Evolutionary conservation across 257 asterid genomes (phyloP).

Genomic region (Osmanthus fragrans): DNA sequence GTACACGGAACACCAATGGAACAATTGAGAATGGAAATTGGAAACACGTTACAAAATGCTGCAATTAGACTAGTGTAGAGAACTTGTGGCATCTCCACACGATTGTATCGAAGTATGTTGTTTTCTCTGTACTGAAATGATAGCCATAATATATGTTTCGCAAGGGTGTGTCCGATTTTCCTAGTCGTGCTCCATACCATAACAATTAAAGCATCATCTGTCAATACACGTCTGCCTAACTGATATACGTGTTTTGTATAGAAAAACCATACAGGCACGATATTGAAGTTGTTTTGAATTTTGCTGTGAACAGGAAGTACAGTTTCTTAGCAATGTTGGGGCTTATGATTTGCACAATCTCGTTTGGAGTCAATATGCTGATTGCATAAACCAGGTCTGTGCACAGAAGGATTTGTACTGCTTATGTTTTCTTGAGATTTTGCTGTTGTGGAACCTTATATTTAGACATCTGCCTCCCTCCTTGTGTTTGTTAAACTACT

Average conservation of each 20-base stretch:
- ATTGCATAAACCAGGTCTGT: conserved; percentile 26
- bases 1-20: background rate
- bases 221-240: no score
- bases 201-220: no score
- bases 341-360: conserved; percentile 54
- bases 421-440: background rate
- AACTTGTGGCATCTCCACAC: background rate
- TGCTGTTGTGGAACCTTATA: background rate
- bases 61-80: background rate
- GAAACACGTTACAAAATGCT: background rate
- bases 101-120: background rate
- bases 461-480: background rate
- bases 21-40: background rate
- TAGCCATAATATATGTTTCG: background rate
- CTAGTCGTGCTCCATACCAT: background rate
- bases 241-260: no score
- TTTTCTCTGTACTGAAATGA: background rate
- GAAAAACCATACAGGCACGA: no score
- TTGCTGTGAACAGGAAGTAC: conserved; percentile 59
- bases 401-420: background rate
- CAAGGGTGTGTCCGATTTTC: background rate
- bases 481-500: background rate
- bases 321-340: conserved; percentile 54
- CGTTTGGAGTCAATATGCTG: conserved; percentile 59
- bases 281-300: background rate